These are phyloP conservation scores for Penicillium coffeae DNA, from an alignment of 495 filamentous ascomycete genomes.

Conservation along the genomic window DNA sequence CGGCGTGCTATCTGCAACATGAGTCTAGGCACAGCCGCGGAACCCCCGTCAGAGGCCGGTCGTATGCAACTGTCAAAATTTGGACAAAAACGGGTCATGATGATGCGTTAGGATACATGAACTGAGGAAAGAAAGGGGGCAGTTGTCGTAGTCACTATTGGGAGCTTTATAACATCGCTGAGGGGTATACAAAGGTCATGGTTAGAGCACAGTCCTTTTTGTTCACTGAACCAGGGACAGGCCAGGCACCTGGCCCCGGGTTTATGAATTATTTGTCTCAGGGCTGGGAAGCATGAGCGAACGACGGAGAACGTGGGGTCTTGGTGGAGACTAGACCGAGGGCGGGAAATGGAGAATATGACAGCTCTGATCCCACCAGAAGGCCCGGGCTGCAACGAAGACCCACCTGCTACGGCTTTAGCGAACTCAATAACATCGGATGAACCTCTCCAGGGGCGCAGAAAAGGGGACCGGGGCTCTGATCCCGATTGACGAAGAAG, in stretches of 20 bases:
- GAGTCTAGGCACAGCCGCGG: conserved; percentile 20
- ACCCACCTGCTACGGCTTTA: conserved; percentile 8
- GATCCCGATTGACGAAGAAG: not conserved
- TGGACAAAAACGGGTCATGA: not conserved
- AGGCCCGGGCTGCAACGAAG: not conserved
- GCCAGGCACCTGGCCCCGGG: not conserved
- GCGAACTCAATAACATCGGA: conserved; percentile 12
- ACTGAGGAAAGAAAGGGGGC: not conserved
- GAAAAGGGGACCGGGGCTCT: not conserved
- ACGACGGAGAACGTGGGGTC: conserved; percentile 19
- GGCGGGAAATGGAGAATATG: conserved; percentile 28
- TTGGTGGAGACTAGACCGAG: conserved; percentile 16
- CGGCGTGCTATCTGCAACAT: conserved; percentile 21
- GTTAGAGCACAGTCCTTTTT: not conserved
- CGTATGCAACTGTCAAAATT: conserved; percentile 13
- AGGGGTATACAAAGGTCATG: too few relatives aligned
- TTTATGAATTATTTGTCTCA: not conserved
- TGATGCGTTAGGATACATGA: not conserved
- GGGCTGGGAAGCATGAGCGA: not conserved
- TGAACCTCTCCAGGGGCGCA: not conserved
- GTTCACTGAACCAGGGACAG: not conserved
- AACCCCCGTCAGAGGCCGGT: conserved; percentile 1
- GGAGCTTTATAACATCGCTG: too few relatives aligned
- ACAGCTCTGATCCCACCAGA: conserved; percentile 33
- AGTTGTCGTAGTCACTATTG: not conserved